A percentile compares a stretch with the other conserved stretches of the same genome.
Evolutionary conservation across 768 basidiomycete genomes (phyloP).

Genomic region (Podaxis rugospora): DNA sequence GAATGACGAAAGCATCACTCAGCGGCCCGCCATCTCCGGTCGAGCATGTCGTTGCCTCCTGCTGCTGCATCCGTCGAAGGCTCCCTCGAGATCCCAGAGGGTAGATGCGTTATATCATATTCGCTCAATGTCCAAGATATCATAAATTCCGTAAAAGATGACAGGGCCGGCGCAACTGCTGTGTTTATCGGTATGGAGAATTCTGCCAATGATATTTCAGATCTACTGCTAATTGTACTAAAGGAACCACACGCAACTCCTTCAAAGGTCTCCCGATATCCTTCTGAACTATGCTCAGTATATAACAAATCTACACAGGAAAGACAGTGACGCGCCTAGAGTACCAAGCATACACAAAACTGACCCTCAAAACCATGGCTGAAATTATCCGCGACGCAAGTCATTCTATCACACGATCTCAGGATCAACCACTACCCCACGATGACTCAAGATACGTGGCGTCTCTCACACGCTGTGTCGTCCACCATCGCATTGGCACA

Average conservation of each 20-base stretch:
- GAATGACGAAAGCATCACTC: background rate
- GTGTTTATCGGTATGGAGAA: conserved; percentile 59
- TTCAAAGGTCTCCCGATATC: conserved; percentile 57
- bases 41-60: conserved; percentile 7
- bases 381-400: conserved; percentile 50
- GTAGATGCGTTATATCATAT: conserved; percentile 57
- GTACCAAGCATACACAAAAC: conserved; percentile 79
- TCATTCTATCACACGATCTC: conserved; percentile 35
- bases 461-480: conserved; percentile 51
- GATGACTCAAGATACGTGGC: conserved; percentile 18
- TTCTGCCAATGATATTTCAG: background rate
- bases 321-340: conserved; percentile 69
- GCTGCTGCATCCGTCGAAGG: conserved; percentile 40
- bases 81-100: conserved; percentile 36
- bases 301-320: conserved; percentile 33
- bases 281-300: background rate
- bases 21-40: conserved; percentile 1
- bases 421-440: conserved; percentile 29
- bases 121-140: conserved; percentile 55
- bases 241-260: conserved; percentile 74
- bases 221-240: background rate
- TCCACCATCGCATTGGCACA: conserved; percentile 74
- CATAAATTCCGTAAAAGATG: conserved; percentile 57
- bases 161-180: conserved; percentile 66
- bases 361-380: conserved; percentile 75